Percentiles rank a stretch among this genome's conserved stretches.
phyloP scores from a whole-genome alignment of 2,329 filamentous ascomycete species.

The Chaetomium olivaceum region DNA sequence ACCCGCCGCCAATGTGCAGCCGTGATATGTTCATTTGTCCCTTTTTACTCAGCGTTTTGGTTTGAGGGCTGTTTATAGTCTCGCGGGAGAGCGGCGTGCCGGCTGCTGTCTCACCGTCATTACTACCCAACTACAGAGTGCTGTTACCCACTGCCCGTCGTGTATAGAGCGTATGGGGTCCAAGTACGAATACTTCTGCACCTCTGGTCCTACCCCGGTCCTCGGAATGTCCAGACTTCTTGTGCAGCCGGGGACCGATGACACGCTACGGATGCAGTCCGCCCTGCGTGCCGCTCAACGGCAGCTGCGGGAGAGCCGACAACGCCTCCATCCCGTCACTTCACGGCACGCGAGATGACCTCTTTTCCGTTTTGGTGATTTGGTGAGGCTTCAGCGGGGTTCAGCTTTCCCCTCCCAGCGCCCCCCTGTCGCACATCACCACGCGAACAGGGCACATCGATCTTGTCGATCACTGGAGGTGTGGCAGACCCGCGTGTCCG shows the following conservation, averaged over 20 bases:
- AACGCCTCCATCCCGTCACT: slow-evolving; percentile 12
- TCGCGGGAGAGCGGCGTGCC: not conserved
- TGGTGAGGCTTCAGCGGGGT: slow-evolving; percentile 19
- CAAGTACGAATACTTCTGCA: not conserved
- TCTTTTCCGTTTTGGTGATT: slow-evolving; percentile 1
- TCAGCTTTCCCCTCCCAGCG: slow-evolving; percentile 11
- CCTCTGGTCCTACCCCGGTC: not conserved
- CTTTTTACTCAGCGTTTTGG: not conserved
- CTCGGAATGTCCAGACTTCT: not conserved
- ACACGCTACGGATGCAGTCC: not conserved
- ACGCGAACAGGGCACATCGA: slow-evolving; percentile 2
- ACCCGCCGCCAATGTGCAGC: not conserved
- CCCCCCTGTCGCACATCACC: slow-evolving; percentile 11
- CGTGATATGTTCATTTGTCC: not conserved
- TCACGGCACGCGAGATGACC: not conserved
- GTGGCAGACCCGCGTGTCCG: not conserved
- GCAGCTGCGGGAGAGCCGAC: slow-evolving; percentile 9
- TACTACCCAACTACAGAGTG: not conserved
- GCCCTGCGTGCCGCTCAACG: slow-evolving; percentile 19
- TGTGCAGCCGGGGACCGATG: slow-evolving; percentile 4
- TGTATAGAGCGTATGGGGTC: no score
- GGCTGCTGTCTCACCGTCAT: not conserved
- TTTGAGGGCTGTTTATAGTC: not conserved
- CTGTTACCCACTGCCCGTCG: not conserved
- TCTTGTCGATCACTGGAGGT: slow-evolving; percentile 5